Evolutionary conservation across 257 asterid species (phyloP), one percentile per base, ranked within the genome.

Genomic region (Solanum chilense): DNA sequence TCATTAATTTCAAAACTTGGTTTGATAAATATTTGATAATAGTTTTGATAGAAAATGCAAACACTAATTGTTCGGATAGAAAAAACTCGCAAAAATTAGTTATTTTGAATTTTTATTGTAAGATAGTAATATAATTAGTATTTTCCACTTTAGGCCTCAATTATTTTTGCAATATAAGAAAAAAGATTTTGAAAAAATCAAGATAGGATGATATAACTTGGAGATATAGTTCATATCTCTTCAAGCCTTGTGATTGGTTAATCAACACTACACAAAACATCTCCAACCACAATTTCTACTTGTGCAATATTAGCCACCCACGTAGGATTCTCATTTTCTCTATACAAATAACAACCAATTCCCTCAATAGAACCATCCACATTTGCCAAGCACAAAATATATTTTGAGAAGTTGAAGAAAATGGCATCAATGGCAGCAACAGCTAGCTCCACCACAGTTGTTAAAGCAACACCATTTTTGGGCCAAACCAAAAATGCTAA

Each of bases 391-490:
- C 86, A 74, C 9, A 76, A 78, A 35, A 13, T 39, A 37, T 44
- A n/a, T 73, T 23, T 7, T 44, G 45, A 33, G 25, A 69, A 25
- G 41, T 39, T 29, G 78, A 41, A 42, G 74, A 84, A 85, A 75
- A 92, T 92, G 93, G 92, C 95, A 87, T 90, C 95, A 80, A 91
- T 93, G 96, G 95, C 96, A 83, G 91, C 94, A 21, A 45, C 92
- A 52, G 92, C 95, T 21, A 93, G 95, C 92, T 90, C 98, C 90
- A 88, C 91, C 89, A 81, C 93, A 69, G 91, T 92, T 76, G 91
- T 95, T 6, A 91, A 92, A 92, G 93, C 93, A 52, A 93, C 96
- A 12, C 95, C 97, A 66, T 94, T 95, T 91, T 92, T 95, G 93
- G 98, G 98, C 60, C 94, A 92, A 86, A 84, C 91, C 93, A 94